Base-by-base conservation (phyloP, 164 flowering plant species). In the Nelumbo lutea region DNA sequence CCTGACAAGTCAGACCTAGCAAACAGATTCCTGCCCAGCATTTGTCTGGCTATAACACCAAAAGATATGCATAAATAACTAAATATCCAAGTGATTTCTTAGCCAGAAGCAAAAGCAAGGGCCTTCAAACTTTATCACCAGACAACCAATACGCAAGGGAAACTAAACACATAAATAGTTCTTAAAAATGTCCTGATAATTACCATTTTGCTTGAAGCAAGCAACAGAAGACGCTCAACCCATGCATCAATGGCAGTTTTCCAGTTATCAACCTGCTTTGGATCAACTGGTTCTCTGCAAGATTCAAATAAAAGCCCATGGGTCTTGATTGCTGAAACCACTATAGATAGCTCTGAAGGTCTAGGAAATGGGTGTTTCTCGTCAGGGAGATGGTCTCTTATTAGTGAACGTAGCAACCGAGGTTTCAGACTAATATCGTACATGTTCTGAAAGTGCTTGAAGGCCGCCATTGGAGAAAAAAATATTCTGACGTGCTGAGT, bases 11-110 rank as follows among this genome's bases (percentile, higher is more conserved):
- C 57, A 94, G 71, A 6, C 98, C 96, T 9, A 94, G 83, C 74
- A 91, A 86, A 70, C 87, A 83, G 58, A 86, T 85, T 48, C 97
- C 97, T 45, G 82, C 87, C 96, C 94, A 91, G 58, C 91, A 83
- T 76, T 91, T 91, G 83, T 87, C 97, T 82, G 93, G 88, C 96
- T 89, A 81, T 38, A 79, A 62, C 66, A 79, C 39, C 64, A 39
- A 1, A 15, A 53, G 14, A 53, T 13, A 46, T 0, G 27, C 27
- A 4, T 46, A 11, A 53, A 4, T 11, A 53, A 53, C 11, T 53
- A 53, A 53, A 53, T 53, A 53, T 53, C 14, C 14, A 11, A 53
- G 11, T 53, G 14, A 53, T 53, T 11, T 6, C n/a, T 2, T 61
- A 15, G 7, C 41, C 13, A 41, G 41, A 0, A 39, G 43, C 42